Percentiles rank a stretch among this genome's conserved stretches.
These are phyloP conservation scores for Phytopythium oedochilum DNA, from an alignment of 352 stramenopile species.

Conservation along the genomic window DNA sequence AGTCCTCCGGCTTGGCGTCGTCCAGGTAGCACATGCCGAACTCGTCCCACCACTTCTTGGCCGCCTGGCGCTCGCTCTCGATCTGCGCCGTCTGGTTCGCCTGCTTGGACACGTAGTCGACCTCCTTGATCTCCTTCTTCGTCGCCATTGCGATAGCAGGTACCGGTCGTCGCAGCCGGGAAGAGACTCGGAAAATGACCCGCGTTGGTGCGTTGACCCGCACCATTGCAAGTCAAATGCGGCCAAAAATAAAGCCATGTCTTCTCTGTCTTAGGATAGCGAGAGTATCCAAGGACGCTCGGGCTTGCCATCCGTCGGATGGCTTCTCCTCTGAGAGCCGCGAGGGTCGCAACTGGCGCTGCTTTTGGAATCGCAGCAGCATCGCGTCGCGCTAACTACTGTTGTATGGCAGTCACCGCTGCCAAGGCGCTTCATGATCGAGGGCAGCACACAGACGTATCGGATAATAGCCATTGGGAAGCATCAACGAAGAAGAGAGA, in stretches of 20 bases:
- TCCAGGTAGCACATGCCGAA: slow-evolving; percentile 78
- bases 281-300: too few species aligned
- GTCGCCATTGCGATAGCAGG: slow-evolving; percentile 16
- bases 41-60: slow-evolving; percentile 82
- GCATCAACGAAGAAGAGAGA: too few species aligned
- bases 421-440: too few species aligned
- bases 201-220: neutral
- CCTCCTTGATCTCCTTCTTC: slow-evolving; percentile 59
- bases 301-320: too few species aligned
- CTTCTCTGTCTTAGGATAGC: neutral
- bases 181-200: neutral
- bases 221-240: neutral
- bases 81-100: slow-evolving; percentile 81
- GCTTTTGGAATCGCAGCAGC: too few species aligned
- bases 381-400: too few species aligned
- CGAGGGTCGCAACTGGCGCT: too few species aligned
- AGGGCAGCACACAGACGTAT: too few species aligned
- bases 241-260: neutral
- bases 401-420: too few species aligned
- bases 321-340: too few species aligned
- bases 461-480: too few species aligned
- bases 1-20: slow-evolving; percentile 72
- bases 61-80: slow-evolving; percentile 70
- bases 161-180: neutral
- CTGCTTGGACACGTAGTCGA: slow-evolving; percentile 82